Percentiles rank a stretch among this genome's conserved stretches.
These are phyloP conservation scores for Cardamine chenopodiifolia DNA, from an alignment of 345 rosid genomes.

Conservation along the genomic window DNA sequence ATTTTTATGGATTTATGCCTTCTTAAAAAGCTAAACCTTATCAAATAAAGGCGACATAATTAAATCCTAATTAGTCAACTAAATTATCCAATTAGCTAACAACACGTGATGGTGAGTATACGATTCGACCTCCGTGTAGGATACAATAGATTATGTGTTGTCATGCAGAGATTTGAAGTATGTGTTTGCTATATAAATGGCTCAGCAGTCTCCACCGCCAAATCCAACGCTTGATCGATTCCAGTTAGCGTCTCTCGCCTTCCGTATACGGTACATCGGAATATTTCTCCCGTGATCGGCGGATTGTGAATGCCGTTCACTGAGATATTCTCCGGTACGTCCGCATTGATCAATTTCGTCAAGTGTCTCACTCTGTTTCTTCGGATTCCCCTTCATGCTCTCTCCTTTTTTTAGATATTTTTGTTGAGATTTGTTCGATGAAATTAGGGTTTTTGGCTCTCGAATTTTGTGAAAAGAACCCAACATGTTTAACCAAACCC, in stretches of 20 bases:
- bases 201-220: conserved; percentile 28
- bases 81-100: neutral
- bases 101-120: neutral
- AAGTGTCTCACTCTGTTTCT: conserved; percentile 22
- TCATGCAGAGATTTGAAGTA: conserved; percentile 1
- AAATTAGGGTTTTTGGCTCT: conserved; percentile 10
- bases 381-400: conserved; percentile 5
- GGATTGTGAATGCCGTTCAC: conserved; percentile 40
- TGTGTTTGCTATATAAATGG: conserved; percentile 21
- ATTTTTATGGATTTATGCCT: too few species aligned
- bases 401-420: conserved; percentile 8
- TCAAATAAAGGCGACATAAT: neutral
- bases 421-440: conserved; percentile 1
- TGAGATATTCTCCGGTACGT: conserved; percentile 31
- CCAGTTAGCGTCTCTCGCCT: neutral
- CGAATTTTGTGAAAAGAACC: neutral
- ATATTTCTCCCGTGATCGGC: conserved; percentile 29
- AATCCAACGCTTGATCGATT: neutral
- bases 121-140: neutral
- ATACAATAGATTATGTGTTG: conserved; percentile 18
- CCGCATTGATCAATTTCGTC: conserved; percentile 11
- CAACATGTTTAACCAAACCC: neutral
- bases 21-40: too few species aligned
- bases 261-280: neutral
- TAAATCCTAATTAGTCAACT: neutral